These are phyloP conservation scores for Aspergillus vadensis DNA, from an alignment of 2,329 filamentous ascomycete species.

Conservation along the genomic window DNA sequence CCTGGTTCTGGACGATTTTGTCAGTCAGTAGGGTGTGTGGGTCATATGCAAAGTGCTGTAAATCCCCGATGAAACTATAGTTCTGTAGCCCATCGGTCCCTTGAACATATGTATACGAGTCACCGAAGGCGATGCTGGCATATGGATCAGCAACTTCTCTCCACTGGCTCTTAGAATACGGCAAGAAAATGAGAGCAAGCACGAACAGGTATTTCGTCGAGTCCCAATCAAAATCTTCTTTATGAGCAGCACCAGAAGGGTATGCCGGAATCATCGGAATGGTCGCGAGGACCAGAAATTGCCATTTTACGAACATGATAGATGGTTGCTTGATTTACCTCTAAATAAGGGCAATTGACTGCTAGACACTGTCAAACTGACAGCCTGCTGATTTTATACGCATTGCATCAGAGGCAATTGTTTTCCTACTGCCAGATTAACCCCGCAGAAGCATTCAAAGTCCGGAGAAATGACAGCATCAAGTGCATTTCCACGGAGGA, in stretches of 20 bases:
- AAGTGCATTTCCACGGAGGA: constrained; percentile 15
- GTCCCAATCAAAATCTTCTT: constrained; percentile 17
- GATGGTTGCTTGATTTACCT: not conserved
- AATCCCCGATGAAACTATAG: constrained; percentile 59
- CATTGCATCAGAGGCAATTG: not conserved
- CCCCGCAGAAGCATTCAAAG: constrained; percentile 3
- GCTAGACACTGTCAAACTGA: not conserved
- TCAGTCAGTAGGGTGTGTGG: constrained; percentile 48
- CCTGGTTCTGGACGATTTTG: constrained; percentile 54
- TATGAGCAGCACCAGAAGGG: not conserved
- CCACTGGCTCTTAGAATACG: not conserved
- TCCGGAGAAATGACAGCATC: constrained; percentile 16
- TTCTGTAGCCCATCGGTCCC: constrained; percentile 55
- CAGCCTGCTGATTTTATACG: not conserved
- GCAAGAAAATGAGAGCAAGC: not conserved
- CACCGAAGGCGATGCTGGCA: constrained; percentile 33
- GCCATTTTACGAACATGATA: constrained; percentile 4
- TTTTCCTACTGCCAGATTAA: not conserved
- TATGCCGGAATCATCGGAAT: constrained; percentile 10
- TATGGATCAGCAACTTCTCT: constrained; percentile 4
- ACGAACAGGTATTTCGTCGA: constrained; percentile 23
- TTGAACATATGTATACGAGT: constrained; percentile 52
- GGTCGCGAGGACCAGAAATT: constrained; percentile 7
- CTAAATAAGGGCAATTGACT: not conserved
- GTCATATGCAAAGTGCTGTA: constrained; percentile 51